Conservation (phyloP, 208 protist species). For the Blastocrithidia nonstop region DNA sequence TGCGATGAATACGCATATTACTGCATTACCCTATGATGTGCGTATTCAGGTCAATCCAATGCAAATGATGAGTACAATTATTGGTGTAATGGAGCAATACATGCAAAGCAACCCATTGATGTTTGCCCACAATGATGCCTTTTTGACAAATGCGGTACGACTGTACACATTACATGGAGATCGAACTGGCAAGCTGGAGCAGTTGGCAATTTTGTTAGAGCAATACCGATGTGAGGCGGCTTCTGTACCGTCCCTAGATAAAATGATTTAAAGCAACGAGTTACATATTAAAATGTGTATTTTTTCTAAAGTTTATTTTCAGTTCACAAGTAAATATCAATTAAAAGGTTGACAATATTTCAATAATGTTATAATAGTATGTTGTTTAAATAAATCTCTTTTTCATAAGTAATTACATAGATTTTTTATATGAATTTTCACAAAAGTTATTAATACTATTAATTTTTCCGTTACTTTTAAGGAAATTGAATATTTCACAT, state of each 20-base stretch:
- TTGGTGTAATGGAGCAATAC: conserved; percentile 37
- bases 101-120: conserved; percentile 29
- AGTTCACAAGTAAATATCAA: no score
- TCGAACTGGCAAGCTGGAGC: conserved; percentile 20
- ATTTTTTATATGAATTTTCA: no score
- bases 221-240: conserved; percentile 43
- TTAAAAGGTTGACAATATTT: no score
- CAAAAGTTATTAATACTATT: no score
- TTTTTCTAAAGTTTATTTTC: no score
- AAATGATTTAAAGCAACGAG: conserved; percentile 1
- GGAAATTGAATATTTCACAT: no score
- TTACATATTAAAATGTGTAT: neutral
- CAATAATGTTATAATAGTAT: no score
- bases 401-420: no score
- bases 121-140: conserved; percentile 39
- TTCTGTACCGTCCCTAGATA: conserved; percentile 34
- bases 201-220: conserved; percentile 50
- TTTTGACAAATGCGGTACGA: conserved; percentile 58
- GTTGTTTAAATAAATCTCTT: no score
- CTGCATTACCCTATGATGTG: conserved; percentile 43
- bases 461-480: no score
- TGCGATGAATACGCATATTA: conserved; percentile 40
- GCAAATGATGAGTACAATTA: conserved; percentile 9
- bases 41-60: conserved; percentile 5
- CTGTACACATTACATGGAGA: conserved; percentile 60